phyloP scores from a whole-genome alignment of 495 filamentous ascomycete species.

The Sabuloglossum arenarium region DNA sequence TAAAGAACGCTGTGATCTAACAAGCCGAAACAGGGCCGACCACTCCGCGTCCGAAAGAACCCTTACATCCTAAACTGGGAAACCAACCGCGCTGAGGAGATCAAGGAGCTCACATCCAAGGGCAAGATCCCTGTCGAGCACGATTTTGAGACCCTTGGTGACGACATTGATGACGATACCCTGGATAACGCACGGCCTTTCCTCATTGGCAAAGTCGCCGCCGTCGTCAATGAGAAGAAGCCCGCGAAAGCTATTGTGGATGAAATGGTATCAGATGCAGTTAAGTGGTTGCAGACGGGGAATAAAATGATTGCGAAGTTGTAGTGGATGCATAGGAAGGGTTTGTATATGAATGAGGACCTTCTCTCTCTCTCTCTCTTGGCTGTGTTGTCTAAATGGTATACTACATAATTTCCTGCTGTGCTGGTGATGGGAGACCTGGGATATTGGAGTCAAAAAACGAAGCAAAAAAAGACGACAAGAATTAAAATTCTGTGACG shows the following conservation, averaged over 20 bases:
- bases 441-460: no score
- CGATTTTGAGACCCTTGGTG: constrained; percentile 69
- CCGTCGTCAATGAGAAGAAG: constrained; percentile 86
- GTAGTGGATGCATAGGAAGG: constrained; percentile 12
- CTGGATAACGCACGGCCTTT: constrained; percentile 83
- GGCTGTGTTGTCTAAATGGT: background rate
- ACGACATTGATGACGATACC: constrained; percentile 52
- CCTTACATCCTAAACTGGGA: constrained; percentile 92
- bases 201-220: constrained; percentile 92
- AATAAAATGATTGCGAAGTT: constrained; percentile 45
- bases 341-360: background rate
- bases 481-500: no score
- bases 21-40: constrained; percentile 40
- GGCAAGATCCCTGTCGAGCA: constrained; percentile 84
- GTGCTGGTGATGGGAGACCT: no score
- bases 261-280: constrained; percentile 77
- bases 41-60: constrained; percentile 82
- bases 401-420: no score
- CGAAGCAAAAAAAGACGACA: no score
- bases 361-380: background rate
- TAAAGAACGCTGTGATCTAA: constrained; percentile 10
- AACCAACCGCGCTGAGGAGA: constrained; percentile 67
- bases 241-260: constrained; percentile 82
- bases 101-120: constrained; percentile 73
- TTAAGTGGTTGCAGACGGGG: constrained; percentile 42